A percentile compares a stretch with the other conserved stretches of the same genome.
phyloP scores from a whole-genome alignment of 129 eudicot genomes.

The Calendula officinalis region DNA sequence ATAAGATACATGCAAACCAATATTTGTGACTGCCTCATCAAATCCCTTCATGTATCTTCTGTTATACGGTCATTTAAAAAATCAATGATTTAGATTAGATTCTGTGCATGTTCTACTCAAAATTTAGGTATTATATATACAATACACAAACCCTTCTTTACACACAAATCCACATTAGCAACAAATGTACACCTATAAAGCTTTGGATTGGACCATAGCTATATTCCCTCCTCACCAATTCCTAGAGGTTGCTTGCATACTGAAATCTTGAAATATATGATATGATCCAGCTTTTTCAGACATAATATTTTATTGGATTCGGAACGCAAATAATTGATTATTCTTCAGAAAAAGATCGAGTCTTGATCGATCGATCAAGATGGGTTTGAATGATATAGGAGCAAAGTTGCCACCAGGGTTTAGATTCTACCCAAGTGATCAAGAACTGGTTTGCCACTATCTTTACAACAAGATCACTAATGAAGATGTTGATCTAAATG shows the following conservation, averaged over 20 bases:
- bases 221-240: slow-evolving; percentile 30
- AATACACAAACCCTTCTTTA: too few species aligned
- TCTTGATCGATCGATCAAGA: slow-evolving; percentile 21
- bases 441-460: slow-evolving; percentile 91
- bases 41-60: too few species aligned
- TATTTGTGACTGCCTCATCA: too few species aligned
- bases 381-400: slow-evolving; percentile 86
- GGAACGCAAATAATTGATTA: slow-evolving; percentile 33
- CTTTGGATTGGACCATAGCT: slow-evolving; percentile 31
- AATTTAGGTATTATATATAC: too few species aligned
- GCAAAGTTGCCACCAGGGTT: slow-evolving; percentile 87
- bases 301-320: slow-evolving; percentile 18
- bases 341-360: slow-evolving; percentile 2
- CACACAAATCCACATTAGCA: slow-evolving; percentile 29
- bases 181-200: slow-evolving; percentile 28
- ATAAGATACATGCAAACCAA: too few species aligned
- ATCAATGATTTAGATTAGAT: too few species aligned
- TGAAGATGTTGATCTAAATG: slow-evolving; percentile 49
- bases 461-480: slow-evolving; percentile 75
- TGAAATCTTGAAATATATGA: slow-evolving; percentile 19
- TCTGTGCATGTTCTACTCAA: too few species aligned
- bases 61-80: too few species aligned
- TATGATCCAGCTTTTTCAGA: slow-evolving; percentile 30
- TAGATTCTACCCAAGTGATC: slow-evolving; percentile 91
- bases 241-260: slow-evolving; percentile 23